Percentiles rank a stretch among this genome's conserved stretches.
Evolutionary conservation across 139 green algal genomes (phyloP).

Genomic region (Yamagishiella unicocca): DNA sequence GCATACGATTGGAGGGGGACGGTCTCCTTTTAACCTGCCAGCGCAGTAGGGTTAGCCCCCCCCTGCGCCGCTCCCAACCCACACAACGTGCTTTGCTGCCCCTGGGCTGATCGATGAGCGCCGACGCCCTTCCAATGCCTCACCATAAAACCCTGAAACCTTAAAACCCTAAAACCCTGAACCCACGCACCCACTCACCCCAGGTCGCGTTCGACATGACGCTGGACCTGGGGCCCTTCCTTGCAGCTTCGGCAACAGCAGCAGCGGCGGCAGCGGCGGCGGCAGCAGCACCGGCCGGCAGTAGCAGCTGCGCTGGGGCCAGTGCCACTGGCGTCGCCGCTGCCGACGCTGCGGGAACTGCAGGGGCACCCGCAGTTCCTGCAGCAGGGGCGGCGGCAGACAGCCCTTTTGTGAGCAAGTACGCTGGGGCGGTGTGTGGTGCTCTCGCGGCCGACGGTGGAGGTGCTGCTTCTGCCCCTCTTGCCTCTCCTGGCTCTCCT

Average conservation of each 20-base stretch:
- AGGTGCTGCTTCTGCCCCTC: too few species aligned
- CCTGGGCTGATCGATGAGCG: too few species aligned
- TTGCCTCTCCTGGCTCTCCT: too few species aligned
- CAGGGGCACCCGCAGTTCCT: neutral
- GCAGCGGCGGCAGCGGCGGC: neutral
- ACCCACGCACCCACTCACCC: too few species aligned
- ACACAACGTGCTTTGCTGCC: too few species aligned
- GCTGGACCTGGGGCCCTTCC: conserved; percentile 42
- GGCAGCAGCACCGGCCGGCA: neutral
- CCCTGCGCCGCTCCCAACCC: too few species aligned
- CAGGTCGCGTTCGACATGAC: conserved; percentile 52
- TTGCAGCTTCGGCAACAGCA: neutral
- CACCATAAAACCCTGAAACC: too few species aligned
- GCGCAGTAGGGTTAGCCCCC: too few species aligned
- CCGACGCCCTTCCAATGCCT: too few species aligned
- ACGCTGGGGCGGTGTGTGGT: neutral
- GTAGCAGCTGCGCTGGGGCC: neutral
- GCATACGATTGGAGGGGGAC: too few species aligned
- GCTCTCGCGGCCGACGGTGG: neutral
- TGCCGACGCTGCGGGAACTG: neutral
- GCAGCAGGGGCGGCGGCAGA: neutral
- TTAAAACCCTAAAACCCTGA: too few species aligned
- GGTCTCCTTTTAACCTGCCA: too few species aligned
- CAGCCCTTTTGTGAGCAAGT: neutral
- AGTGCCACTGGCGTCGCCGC: neutral